Evolutionary conservation across 257 asterid genomes (phyloP).

Genomic region (Paulownia fortunei): DNA sequence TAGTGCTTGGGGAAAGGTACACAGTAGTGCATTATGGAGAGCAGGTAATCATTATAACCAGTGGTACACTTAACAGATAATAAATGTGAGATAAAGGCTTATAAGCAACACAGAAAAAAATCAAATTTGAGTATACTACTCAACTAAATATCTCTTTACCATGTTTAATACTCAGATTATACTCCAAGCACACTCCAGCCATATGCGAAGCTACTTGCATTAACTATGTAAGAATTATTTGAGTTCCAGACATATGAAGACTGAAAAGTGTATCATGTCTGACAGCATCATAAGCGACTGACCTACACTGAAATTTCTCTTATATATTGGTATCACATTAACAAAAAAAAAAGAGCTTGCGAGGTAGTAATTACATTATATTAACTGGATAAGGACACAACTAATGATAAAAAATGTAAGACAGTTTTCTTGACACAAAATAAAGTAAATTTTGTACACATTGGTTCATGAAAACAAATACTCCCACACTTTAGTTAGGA

Average conservation of each 20-base stretch:
- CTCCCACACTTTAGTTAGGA: not conserved
- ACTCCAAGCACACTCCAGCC: not conserved
- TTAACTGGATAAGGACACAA: too few relatives aligned
- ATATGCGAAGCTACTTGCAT: not conserved
- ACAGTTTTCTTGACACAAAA: not conserved
- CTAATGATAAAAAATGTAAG: not conserved
- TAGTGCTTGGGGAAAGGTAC: conserved; percentile 13
- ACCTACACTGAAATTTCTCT: not conserved
- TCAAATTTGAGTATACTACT: not conserved
- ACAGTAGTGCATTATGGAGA: conserved; percentile 2
- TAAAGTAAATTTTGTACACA: not conserved
- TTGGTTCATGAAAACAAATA: not conserved
- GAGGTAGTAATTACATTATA: not conserved
- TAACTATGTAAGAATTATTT: not conserved
- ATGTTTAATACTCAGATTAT: not conserved
- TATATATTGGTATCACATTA: not conserved
- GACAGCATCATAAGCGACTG: not conserved
- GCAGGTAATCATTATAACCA: conserved; percentile 10
- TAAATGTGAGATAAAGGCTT: not conserved
- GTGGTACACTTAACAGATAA: not conserved
- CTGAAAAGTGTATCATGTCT: not conserved
- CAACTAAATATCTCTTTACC: not conserved
- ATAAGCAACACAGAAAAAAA: not conserved
- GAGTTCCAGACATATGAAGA: not conserved
- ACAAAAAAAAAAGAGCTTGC: not conserved